Percentiles rank a stretch among this genome's conserved stretches.
These are phyloP conservation scores for Collybia sordida DNA, from an alignment of 768 basidiomycete species.

Conservation along the genomic window DNA sequence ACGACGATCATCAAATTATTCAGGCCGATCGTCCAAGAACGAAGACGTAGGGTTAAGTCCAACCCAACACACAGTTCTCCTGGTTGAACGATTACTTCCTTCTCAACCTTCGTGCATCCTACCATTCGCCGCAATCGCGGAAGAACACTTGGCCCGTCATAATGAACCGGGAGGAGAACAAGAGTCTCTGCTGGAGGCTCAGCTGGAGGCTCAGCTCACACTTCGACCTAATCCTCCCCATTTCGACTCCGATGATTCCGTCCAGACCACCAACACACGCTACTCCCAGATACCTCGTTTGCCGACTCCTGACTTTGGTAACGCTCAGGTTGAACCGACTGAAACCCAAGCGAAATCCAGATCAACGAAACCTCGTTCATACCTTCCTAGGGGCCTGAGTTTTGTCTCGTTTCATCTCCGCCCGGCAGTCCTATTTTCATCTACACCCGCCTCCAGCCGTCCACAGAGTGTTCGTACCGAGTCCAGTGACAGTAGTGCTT, in stretches of 20 bases:
- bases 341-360: background rate
- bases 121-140: background rate
- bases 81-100: background rate
- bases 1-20: conserved; percentile 10
- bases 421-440: conserved; percentile 6
- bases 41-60: conserved; percentile 1
- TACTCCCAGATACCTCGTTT: conserved; percentile 11
- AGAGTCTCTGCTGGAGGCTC: conserved; percentile 2
- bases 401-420: conserved; percentile 12
- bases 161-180: background rate
- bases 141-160: background rate
- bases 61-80: background rate
- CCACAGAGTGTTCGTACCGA: conserved; percentile 14
- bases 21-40: background rate
- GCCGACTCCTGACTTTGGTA: conserved; percentile 19
- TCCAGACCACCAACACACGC: conserved; percentile 1
- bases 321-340: background rate
- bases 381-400: conserved; percentile 16
- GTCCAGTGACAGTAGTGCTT: conserved; percentile 12
- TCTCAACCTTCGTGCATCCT: background rate
- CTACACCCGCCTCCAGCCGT: conserved; percentile 4
- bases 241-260: conserved; percentile 1
- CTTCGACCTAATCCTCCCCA: conserved; percentile 13
- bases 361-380: conserved; percentile 2
- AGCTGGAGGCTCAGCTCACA: conserved; percentile 12